Evolutionary conservation across 331 rosid genomes (phyloP).

Genomic region (Pyracantha coccinea): DNA sequence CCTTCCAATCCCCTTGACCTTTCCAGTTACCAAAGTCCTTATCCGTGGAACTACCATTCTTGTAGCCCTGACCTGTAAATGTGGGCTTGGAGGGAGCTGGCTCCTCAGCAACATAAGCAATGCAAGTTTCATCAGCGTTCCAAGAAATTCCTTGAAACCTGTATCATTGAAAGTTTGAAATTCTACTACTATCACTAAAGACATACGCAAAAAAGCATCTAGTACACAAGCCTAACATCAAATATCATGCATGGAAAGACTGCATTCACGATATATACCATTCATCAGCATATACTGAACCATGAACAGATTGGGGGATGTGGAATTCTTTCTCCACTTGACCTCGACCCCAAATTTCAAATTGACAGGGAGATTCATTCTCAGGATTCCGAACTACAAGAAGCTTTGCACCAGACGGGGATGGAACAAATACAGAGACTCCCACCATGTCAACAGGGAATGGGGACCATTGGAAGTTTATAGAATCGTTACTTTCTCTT

Average conservation of each 20-base stretch:
- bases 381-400: constrained; percentile 65
- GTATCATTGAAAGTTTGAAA: constrained; percentile 9
- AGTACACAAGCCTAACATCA: neutral
- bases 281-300: constrained; percentile 72
- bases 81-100: constrained; percentile 73
- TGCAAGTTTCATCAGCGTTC: constrained; percentile 60
- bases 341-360: constrained; percentile 71
- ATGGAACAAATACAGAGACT: constrained; percentile 67
- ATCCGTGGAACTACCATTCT: constrained; percentile 45
- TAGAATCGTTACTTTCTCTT: constrained; percentile 27
- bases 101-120: constrained; percentile 92
- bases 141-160: constrained; percentile 98
- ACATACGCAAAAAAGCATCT: neutral
- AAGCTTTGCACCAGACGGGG: constrained; percentile 76
- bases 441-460: constrained; percentile 80
- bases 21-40: constrained; percentile 75
- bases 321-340: constrained; percentile 57
- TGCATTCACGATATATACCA: constrained; percentile 36
- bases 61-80: constrained; percentile 56
- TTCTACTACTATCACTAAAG: neutral
- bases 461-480: constrained; percentile 58
- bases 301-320: constrained; percentile 72
- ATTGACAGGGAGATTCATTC: constrained; percentile 47
- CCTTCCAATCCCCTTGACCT: constrained; percentile 87
- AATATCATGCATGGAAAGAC: neutral